Base-by-base conservation (phyloP, 225 moss, liverwort and hornwort genomes). In the Bryoerythrophyllum caledonicum region DNA sequence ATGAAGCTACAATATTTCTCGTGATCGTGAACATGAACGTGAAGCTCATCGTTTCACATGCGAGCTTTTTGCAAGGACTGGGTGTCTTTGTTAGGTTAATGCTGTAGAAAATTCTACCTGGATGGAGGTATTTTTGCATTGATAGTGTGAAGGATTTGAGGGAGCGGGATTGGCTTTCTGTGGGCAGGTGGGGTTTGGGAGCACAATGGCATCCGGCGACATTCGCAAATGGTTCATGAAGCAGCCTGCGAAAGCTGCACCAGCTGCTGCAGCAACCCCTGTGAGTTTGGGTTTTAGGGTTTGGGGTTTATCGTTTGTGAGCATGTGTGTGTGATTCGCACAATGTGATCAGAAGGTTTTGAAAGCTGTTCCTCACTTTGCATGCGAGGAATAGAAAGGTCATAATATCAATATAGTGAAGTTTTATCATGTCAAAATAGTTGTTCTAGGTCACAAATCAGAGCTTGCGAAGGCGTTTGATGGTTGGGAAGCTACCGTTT, bases 201-300 rank as follows among this genome's bases (percentile, higher is more conserved):
- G 78, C 73, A n/a, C n/a, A 71, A 96, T 96, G 96, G 76, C 96
- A 32, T 92, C 94, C 49, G 89, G 89, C 11, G 97, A 97, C 61
- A 94, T 97, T 34, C 82, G 97, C 62, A 91, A 86, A 66, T 97
- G 97, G 97, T 97, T 97, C 60, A 10, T 97, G 91, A 97, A 94
- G 81, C 94, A 89, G 71, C 89, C 94, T 58, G 72, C 86, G 21
- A 86, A 85, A 37, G 56, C 55, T 19, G 59, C 74, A 10, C 48
- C 56, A 26, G 82, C 89, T 77, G 81, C 56, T 20, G 82, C 89
- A 76, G 79, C 77, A 41, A 64, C 80, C 17, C 73, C 68, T 76
- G 91, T 88, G 59, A 86, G 91, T 86, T 67, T 32, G 24, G 24
- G 70, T 60, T 32, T 12, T 14, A 67, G 61, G 62, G 46, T 72